Conservation (phyloP, 176 grass and related monocot species). For the Carex scoparia region DNA sequence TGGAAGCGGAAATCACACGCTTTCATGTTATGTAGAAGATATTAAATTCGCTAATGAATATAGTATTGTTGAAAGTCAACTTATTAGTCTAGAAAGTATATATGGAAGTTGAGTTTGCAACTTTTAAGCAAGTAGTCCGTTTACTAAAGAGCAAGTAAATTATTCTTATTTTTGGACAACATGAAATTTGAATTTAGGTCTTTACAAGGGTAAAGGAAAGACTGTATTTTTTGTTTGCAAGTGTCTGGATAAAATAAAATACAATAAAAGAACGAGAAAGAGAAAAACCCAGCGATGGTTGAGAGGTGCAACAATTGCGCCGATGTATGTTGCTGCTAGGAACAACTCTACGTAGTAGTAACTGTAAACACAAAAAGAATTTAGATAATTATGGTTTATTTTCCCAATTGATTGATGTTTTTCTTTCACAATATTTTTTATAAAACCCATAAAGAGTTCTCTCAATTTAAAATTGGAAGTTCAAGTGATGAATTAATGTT, state of each 20-base stretch:
- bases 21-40: background rate
- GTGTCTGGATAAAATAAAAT: background rate
- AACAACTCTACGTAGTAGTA: conserved; percentile 64
- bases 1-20: no score
- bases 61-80: background rate
- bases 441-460: background rate
- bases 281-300: conserved; percentile 76
- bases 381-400: background rate
- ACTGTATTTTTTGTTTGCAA: background rate
- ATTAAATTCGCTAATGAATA: background rate
- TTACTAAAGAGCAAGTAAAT: no score
- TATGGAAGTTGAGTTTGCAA: background rate
- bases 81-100: background rate
- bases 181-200: background rate
- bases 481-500: background rate
- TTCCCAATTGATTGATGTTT: background rate
- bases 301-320: conserved; percentile 70
- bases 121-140: background rate
- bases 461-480: background rate
- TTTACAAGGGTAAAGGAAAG: background rate
- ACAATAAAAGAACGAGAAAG: background rate
- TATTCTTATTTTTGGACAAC: no score
- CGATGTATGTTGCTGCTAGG: conserved; percentile 56
- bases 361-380: conserved; percentile 29
- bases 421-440: background rate